phyloP scores from a whole-genome alignment of 2,329 filamentous ascomycete genomes.

The Verticillium dahliae region DNA sequence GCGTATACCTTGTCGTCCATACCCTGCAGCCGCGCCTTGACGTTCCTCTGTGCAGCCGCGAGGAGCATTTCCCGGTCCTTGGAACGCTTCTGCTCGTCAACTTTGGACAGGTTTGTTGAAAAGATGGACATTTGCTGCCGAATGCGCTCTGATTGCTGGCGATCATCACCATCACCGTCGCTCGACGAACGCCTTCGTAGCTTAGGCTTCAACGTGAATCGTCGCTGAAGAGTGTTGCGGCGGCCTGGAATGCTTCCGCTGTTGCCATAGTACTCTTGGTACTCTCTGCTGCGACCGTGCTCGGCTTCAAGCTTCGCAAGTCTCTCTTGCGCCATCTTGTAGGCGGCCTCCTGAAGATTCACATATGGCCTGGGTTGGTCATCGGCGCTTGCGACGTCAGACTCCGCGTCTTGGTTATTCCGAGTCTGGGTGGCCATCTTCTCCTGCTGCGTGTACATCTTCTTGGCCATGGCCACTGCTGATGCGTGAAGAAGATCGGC shows the following conservation, averaged over 20 bases:
- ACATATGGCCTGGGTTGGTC: constrained; percentile 47
- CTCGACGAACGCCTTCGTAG: constrained; percentile 60
- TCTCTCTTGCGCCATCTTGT: constrained; percentile 77
- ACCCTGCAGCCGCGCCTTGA: constrained; percentile 67
- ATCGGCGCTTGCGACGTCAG: constrained; percentile 21
- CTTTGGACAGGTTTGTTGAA: constrained; percentile 57
- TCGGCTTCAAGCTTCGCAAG: constrained; percentile 75
- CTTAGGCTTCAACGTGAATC: constrained; percentile 47
- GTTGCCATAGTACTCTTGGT: constrained; percentile 71
- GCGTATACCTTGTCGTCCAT: constrained; percentile 78
- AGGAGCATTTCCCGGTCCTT: constrained; percentile 70
- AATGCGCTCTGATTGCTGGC: constrained; percentile 64
- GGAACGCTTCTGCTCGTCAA: constrained; percentile 68
- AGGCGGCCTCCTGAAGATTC: constrained; percentile 78
- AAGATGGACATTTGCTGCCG: constrained; percentile 75
- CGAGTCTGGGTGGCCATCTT: constrained; percentile 47
- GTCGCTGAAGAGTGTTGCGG: constrained; percentile 17
- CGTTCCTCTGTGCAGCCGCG: constrained; percentile 76
- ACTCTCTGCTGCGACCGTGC: constrained; percentile 53
- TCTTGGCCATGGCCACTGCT: constrained; percentile 81
- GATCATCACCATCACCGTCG: constrained; percentile 56
- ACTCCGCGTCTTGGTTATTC: constrained; percentile 26
- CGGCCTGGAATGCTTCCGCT: constrained; percentile 27
- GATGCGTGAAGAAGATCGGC: constrained; percentile 72
- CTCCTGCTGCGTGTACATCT: constrained; percentile 72